A percentile compares a stretch with the other conserved stretches of the same genome.
These are phyloP conservation scores for Fulvia fulva DNA, from an alignment of 2,329 filamentous ascomycete genomes.

Conservation along the genomic window DNA sequence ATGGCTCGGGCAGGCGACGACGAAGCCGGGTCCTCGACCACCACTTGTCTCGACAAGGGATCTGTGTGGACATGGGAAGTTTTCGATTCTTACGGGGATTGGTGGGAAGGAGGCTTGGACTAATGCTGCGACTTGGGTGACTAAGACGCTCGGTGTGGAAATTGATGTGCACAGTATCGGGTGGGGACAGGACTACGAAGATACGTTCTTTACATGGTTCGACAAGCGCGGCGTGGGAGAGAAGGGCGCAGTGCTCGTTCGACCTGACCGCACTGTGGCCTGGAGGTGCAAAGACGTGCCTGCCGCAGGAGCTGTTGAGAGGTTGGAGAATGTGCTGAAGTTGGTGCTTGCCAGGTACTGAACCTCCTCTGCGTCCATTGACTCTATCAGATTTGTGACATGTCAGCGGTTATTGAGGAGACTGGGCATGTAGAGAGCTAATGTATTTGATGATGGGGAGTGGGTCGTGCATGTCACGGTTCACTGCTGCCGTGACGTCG, in stretches of 20 bases:
- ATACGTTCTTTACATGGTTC: constrained; percentile 57
- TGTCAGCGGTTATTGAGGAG: too few relatives aligned
- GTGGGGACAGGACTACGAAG: constrained; percentile 54
- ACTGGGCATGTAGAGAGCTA: too few relatives aligned
- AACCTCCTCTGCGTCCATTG: too few relatives aligned
- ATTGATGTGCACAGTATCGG: constrained; percentile 51
- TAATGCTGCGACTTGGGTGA: constrained; percentile 41
- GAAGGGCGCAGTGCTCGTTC: constrained; percentile 1
- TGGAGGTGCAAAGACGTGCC: neutral
- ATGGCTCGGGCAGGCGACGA: constrained; percentile 48
- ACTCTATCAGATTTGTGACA: too few relatives aligned
- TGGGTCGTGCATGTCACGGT: too few relatives aligned
- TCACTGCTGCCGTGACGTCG: too few relatives aligned
- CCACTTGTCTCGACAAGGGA: constrained; percentile 56
- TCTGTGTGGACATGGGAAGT: constrained; percentile 54
- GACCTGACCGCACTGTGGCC: constrained; percentile 2
- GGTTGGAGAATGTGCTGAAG: constrained; percentile 1
- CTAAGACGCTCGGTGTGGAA: constrained; percentile 39
- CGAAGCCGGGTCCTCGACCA: constrained; percentile 40
- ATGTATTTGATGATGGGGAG: too few relatives aligned
- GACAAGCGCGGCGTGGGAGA: neutral
- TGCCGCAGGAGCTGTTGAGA: neutral
- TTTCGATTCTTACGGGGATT: constrained; percentile 44
- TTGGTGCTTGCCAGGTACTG: neutral
- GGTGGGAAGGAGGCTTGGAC: constrained; percentile 53